phyloP scores from a whole-genome alignment of 1,139 yeast species.

The Yamadazyma friedrichii region DNA sequence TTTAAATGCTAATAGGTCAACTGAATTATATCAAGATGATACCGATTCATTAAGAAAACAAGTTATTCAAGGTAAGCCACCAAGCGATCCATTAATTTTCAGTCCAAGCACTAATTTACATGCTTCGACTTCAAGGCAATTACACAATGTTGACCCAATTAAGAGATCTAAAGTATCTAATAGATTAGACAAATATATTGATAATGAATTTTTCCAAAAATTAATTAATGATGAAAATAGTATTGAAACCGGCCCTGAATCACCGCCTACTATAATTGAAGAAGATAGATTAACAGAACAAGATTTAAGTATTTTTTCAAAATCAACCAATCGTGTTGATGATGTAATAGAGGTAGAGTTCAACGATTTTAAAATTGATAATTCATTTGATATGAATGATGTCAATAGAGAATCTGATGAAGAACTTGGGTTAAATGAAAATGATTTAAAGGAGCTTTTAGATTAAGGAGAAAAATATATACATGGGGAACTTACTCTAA shows the following conservation, averaged over 20 bases:
- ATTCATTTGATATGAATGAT: constrained; percentile 7
- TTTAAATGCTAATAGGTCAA: constrained; percentile 14
- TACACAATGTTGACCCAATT: constrained; percentile 34
- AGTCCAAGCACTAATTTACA: constrained; percentile 24
- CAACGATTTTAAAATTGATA: constrained; percentile 11
- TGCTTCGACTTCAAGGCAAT: constrained; percentile 12
- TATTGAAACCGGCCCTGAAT: constrained; percentile 33
- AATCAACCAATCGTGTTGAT: not conserved
- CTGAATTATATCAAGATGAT: constrained; percentile 19
- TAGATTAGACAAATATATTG: constrained; percentile 13
- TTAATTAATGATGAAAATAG: constrained; percentile 33
- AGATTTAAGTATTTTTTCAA: constrained; percentile 7
- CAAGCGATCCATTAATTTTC: constrained; percentile 17
- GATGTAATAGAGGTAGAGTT: constrained; percentile 1
- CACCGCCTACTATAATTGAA: too few species aligned
- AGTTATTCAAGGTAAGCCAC: constrained; percentile 7
- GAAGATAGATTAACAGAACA: constrained; percentile 8
- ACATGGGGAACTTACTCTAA: constrained; percentile 1
- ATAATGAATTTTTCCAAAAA: constrained; percentile 16
- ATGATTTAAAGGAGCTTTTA: constrained; percentile 38
- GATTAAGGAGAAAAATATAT: constrained; percentile 20
- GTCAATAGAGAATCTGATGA: constrained; percentile 9
- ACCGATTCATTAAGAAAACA: constrained; percentile 25
- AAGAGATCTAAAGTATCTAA: constrained; percentile 17
- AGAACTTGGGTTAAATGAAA: constrained; percentile 31